Base-by-base conservation (phyloP, 306 rosid species). In the Pachyrhizus erosus region DNA sequence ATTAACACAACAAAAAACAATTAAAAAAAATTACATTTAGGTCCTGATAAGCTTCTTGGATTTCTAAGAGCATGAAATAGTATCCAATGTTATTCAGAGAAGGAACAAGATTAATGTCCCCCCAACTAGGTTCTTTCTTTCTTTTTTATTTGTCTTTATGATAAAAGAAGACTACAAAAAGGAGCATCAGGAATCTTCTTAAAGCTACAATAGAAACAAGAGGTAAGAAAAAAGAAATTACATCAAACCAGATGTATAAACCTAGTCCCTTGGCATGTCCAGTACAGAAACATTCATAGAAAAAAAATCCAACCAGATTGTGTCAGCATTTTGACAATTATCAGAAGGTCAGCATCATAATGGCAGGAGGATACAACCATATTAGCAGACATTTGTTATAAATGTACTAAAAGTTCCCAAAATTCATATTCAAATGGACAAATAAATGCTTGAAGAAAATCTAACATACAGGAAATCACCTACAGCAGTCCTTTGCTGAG, bases 1-100 rank as follows among this genome's bases (percentile, higher is more conserved):
- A 48, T 34, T 58, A 75, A 33, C 40, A 20, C 68, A 40, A 71
- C 17, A 42, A 78, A 24, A 21, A 72, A 54, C 15, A 42, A 68
- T 13, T 13, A 6, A 40, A 2, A 29, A 51, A 42, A 43, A 15
- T 39, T 9, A 20, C 27, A 67, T 29, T 23, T 20, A 68, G 48
- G 21, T 31, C 65, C n/a, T 17, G 14, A 40, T 20, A 73, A 31
- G 13, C 26, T 34, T 12, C 2, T 3, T 48, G 72, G 51, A 46
- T 66, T 79, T 73, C 80, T 21, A 54, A 58, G 55, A 66, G 73
- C 46, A 68, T 31, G 62, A 66, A 65, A 45, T 27, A 69, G 60
- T 11, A 54, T 69, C 77, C 24, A 48, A 48, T 60, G 46, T 49
- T 67, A 57, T 15, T 40, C 62, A 58, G 70, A 9, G 14, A 70